Base-by-base conservation (phyloP, 768 basidiomycete species). In the Russula earlei region DNA sequence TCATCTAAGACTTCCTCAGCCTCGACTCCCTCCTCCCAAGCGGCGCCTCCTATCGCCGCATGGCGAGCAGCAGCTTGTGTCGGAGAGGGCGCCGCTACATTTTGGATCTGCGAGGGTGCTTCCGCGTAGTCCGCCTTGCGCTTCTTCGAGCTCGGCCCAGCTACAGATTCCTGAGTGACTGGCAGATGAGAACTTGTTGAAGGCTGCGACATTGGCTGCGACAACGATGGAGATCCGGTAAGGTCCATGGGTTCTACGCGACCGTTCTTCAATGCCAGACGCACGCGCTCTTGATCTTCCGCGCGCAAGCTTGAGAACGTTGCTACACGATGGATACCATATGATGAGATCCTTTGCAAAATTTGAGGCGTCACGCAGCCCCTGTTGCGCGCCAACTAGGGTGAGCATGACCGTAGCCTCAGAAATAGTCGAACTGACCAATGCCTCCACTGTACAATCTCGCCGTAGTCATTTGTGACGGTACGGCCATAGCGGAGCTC, bases 381-480 rank as follows among this genome's bases (percentile, higher is more conserved):
- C 62, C 62, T 62, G 31, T 40, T 36, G 8, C 40, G 54, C 43
- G 29, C 42, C 46, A 48, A 49, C 41, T 33, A 58, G 20, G n/a
- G 45, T 54, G 20, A 56, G 19, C 33, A 29, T 33, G 37, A 25
- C 37, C 40, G 14, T 14, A 20, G 34, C 40, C 3, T 14, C 19
- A 43, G 41, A 24, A 24, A 19, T 10, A 37, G 55, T 38, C 12
- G 25, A 29, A 56, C 73, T 63, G 68, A 86, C 86, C 87, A 90
- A 62, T 90, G 87, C 40, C 80, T 73, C 88, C 88, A 90, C 64
- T 82, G 75, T 3, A 88, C 79, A 0, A 74, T 78, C 67, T 86
- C 83, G 45, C 84, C 80, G 49, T 75, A 80, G 37, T 74, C 68
- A 19, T 66, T 70, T 9, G 64, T 63, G 7, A 67, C 67, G 6